phyloP scores from a whole-genome alignment of 495 filamentous ascomycete species.

The Aspergillus coremiiformis region DNA sequence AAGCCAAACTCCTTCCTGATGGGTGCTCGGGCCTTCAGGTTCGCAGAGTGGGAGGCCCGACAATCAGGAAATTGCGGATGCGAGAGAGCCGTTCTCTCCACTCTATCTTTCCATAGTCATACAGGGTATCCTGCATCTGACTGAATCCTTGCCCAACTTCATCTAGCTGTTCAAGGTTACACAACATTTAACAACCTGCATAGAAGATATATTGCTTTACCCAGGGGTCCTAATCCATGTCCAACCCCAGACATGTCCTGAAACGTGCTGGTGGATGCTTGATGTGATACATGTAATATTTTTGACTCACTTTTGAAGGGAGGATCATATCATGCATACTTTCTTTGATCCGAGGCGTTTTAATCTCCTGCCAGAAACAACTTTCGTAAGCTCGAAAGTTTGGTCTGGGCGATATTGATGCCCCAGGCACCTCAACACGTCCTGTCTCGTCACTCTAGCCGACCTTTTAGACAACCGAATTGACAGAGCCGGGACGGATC shows the following conservation, averaged over 20 bases:
- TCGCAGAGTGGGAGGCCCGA: conserved; percentile 29
- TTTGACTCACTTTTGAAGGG: background rate
- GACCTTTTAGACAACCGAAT: conserved; percentile 6
- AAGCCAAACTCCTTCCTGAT: conserved; percentile 9
- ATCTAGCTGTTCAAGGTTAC: conserved; percentile 4
- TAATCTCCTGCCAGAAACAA: background rate
- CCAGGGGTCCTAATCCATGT: background rate
- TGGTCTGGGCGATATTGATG: background rate
- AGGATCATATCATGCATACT: background rate
- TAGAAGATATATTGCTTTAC: conserved; percentile 2
- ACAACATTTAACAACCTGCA: conserved; percentile 4
- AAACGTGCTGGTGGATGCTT: background rate
- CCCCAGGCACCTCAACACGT: background rate
- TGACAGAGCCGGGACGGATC: conserved; percentile 7
- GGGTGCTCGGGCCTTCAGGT: conserved; percentile 23
- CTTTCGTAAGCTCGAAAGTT: background rate
- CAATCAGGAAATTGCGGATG: conserved; percentile 36
- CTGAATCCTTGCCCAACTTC: conserved; percentile 4
- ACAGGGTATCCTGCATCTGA: conserved; percentile 11
- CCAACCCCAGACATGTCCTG: background rate
- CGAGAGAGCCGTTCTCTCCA: conserved; percentile 38
- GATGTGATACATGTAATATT: background rate
- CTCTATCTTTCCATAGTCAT: conserved; percentile 11
- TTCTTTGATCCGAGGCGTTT: background rate
- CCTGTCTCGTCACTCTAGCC: too few species aligned